Evolutionary conservation across 2,329 filamentous ascomycete genomes (phyloP).

Genomic region (Piedraia hortae): DNA sequence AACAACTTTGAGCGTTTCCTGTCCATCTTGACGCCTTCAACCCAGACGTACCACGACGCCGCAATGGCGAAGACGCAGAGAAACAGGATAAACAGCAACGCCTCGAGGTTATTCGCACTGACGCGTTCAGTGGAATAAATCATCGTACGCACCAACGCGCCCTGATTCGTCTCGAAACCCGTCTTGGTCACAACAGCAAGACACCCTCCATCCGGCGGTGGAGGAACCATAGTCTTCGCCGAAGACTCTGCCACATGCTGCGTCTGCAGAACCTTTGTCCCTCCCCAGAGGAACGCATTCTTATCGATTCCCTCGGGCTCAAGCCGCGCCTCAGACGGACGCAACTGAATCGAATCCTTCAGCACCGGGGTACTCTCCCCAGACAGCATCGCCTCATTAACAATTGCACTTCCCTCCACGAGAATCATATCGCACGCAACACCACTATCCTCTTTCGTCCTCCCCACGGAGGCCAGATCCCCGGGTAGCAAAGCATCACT

Average conservation of each 20-base stretch:
- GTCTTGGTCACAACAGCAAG: slow-evolving; percentile 91
- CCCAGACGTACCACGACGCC: slow-evolving; percentile 97
- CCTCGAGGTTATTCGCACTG: slow-evolving; percentile 92
- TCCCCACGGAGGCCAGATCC: slow-evolving; percentile 70
- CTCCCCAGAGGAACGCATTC: slow-evolving; percentile 85
- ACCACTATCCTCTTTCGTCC: slow-evolving; percentile 89
- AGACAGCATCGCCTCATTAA: slow-evolving; percentile 98
- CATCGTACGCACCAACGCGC: slow-evolving; percentile 93
- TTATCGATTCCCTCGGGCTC: slow-evolving; percentile 87
- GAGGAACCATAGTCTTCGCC: slow-evolving; percentile 45
- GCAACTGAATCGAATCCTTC: slow-evolving; percentile 83
- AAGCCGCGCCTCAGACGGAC: slow-evolving; percentile 51
- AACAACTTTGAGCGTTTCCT: slow-evolving; percentile 93
- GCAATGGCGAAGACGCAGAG: slow-evolving; percentile 86
- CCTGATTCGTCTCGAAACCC: slow-evolving; percentile 94
- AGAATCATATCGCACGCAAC: slow-evolving; percentile 94
- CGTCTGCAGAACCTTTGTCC: slow-evolving; percentile 89
- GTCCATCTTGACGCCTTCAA: slow-evolving; percentile 79
- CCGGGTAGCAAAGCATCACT: slow-evolving; percentile 85
- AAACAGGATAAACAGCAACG: slow-evolving; percentile 92
- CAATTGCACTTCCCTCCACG: slow-evolving; percentile 82
- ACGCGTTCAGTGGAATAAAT: slow-evolving; percentile 98
- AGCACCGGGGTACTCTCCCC: slow-evolving; percentile 90
- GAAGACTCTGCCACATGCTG: slow-evolving; percentile 50
- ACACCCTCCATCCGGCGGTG: slow-evolving; percentile 79